Evolutionary conservation across 805 yeast genomes (phyloP).

Genomic region (Peterozyma toletana): DNA sequence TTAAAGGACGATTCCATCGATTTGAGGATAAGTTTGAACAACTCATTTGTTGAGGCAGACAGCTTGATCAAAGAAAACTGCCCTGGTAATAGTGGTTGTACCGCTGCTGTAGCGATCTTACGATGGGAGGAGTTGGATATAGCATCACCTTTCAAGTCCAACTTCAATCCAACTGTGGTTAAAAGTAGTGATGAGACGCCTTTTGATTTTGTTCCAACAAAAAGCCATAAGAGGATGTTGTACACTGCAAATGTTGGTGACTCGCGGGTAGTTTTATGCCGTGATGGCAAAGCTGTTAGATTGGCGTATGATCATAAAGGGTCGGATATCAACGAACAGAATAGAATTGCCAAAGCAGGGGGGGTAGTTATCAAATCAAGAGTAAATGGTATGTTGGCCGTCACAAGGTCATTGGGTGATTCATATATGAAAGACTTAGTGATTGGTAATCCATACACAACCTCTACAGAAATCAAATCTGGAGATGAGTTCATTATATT

Average conservation of each 20-base stretch:
- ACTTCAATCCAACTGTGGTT: constrained; percentile 1
- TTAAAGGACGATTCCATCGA: constrained; percentile 39
- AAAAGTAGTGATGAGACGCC: constrained; percentile 12
- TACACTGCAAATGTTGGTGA: constrained; percentile 97
- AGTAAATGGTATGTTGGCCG: constrained; percentile 94
- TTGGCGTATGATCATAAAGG: constrained; percentile 93
- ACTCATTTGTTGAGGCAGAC: constrained; percentile 74
- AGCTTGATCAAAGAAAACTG: constrained; percentile 49
- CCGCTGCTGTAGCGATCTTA: constrained; percentile 90
- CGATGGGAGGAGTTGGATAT: constrained; percentile 62
- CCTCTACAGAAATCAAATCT: constrained; percentile 65
- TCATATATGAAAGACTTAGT: constrained; percentile 86
- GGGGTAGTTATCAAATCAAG: constrained; percentile 86
- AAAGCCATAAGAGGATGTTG: constrained; percentile 60
- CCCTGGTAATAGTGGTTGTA: constrained; percentile 79
- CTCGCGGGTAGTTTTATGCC: constrained; percentile 71
- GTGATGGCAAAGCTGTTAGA: constrained; percentile 70
- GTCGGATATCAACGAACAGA: constrained; percentile 68
- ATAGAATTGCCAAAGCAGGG: constrained; percentile 69
- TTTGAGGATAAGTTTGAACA: constrained; percentile 59
- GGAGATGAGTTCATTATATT: constrained; percentile 75
- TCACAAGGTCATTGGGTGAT: constrained; percentile 90
- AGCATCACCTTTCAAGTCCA: neutral
- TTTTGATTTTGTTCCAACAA: constrained; percentile 41
- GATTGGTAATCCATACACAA: constrained; percentile 86